Base-by-base conservation (phyloP, 106 monocot species). In the Platanthera guangdongensis region DNA sequence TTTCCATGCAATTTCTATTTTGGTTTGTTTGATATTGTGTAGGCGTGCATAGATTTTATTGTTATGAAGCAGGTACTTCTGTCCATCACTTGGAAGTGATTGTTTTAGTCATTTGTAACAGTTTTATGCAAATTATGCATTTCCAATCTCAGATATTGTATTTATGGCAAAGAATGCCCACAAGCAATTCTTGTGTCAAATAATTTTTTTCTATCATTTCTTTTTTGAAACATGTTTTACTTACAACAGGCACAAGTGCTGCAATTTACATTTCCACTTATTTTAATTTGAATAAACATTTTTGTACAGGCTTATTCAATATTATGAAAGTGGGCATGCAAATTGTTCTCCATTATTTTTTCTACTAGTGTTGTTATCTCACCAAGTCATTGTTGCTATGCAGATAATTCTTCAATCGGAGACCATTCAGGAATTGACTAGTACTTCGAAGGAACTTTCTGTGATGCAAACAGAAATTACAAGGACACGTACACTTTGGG, bases 341-440 rank as follows among this genome's bases (percentile, higher is more conserved):
- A 64, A 64, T 28, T 9, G 28, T 64, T 22, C 4, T 13, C 5
- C 68, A 45, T 70, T 48, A 47, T 68, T 39, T 48, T 70, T 70
- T 70, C 32, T 51, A 8, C 8, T 72, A 6, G 5, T 18, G 1
- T 16, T 72, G n/a, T 72, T 72, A 21, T 50, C 22, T 50, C 15
- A 22, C 50, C 50, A 72, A 72, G 1, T 21, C 19, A 50, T 72
- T 51, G 18, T 4, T 51, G 47, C n/a, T 51, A 21, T 83, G 32
- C 63, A 97, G 97, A 86, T 97, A 78, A 84, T 94, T 79, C 87
- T 94, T 57, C 94, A 86, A 71, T 91, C 99, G 52, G 94, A 94
- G 82, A 82, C 99, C 67, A 99, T 99, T 76, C 91, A 99, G 79
- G 99, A 99, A 70, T 76, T 99, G 82, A 92, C 89, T 52, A 94